A percentile compares a stretch with the other conserved stretches of the same genome.
These are phyloP conservation scores for Passalora sequoiae DNA, from an alignment of 2,329 filamentous ascomycete species.

Conservation along the genomic window DNA sequence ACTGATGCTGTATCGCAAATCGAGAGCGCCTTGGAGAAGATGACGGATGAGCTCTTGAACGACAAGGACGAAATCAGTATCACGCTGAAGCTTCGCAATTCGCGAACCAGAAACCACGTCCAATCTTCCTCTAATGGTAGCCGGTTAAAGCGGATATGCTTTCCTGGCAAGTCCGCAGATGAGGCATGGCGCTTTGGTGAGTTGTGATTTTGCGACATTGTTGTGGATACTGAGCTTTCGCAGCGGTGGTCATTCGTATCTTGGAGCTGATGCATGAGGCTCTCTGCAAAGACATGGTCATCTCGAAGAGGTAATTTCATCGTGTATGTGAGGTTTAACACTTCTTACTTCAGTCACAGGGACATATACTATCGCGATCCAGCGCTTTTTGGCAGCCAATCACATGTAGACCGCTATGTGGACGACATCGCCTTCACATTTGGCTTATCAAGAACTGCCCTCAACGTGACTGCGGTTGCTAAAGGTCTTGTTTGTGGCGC, in stretches of 20 bases:
- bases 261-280: conserved; percentile 52
- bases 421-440: conserved; percentile 71
- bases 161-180: conserved; percentile 51
- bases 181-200: conserved; percentile 57
- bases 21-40: conserved; percentile 50
- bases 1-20: conserved; percentile 47
- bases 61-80: conserved; percentile 46
- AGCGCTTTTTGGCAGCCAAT: conserved; percentile 64
- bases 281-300: conserved; percentile 42
- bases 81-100: conserved; percentile 39
- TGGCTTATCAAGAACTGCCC: conserved; percentile 54
- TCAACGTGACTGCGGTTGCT: conserved; percentile 69
- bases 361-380: conserved; percentile 77
- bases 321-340: conserved; percentile 3
- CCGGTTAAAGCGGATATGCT: conserved; percentile 35
- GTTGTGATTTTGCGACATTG: conserved; percentile 1
- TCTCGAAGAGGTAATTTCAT: conserved; percentile 53
- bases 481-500: conserved; percentile 66
- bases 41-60: conserved; percentile 47
- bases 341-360: conserved; percentile 41
- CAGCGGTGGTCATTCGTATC: conserved; percentile 53
- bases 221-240: conserved; percentile 5
- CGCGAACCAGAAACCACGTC: not conserved
- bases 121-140: conserved; percentile 5
- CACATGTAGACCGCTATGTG: conserved; percentile 64